These are phyloP conservation scores for Lichtheimia ramosa DNA, from an alignment of 371 early-diverging fungal genomes.

Conservation along the genomic window DNA sequence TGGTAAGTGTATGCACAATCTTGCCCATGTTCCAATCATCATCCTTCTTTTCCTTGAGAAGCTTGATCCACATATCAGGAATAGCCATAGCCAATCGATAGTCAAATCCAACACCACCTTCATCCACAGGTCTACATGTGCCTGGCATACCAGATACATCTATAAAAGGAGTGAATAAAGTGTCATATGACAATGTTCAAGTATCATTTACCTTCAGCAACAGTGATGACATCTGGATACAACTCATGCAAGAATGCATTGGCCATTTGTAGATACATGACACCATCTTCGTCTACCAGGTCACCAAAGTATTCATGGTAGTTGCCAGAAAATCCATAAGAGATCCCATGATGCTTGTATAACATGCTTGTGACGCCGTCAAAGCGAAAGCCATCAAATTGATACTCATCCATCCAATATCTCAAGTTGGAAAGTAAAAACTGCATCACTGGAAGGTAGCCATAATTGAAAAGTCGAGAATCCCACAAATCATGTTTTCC, in stretches of 20 bases:
- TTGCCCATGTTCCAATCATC: constrained; percentile 93
- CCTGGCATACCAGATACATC: constrained; percentile 99
- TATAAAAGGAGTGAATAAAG: constrained; percentile 10
- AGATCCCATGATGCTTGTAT: constrained; percentile 94
- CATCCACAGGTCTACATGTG: constrained; percentile 85
- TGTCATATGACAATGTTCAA: not conserved
- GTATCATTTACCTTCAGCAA: constrained; percentile 79
- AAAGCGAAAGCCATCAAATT: constrained; percentile 97
- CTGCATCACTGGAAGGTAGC: constrained; percentile 83
- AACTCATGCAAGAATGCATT: constrained; percentile 83
- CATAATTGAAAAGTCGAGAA: constrained; percentile 92
- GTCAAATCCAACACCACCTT: constrained; percentile 97
- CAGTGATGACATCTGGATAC: constrained; percentile 80
- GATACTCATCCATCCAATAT: constrained; percentile 88
- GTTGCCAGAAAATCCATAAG: constrained; percentile 88
- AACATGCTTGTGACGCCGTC: constrained; percentile 98
- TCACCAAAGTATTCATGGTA: constrained; percentile 94
- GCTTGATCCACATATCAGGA: constrained; percentile 99
- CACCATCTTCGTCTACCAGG: constrained; percentile 81
- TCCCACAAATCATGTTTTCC: constrained; percentile 95
- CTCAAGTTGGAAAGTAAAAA: constrained; percentile 93
- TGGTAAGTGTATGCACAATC: constrained; percentile 84
- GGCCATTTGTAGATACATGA: constrained; percentile 88
- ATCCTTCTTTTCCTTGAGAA: constrained; percentile 88
- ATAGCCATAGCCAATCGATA: constrained; percentile 97